Evolutionary conservation across 73 alveolate species (phyloP).

Genomic region (Breviolum minutum): DNA sequence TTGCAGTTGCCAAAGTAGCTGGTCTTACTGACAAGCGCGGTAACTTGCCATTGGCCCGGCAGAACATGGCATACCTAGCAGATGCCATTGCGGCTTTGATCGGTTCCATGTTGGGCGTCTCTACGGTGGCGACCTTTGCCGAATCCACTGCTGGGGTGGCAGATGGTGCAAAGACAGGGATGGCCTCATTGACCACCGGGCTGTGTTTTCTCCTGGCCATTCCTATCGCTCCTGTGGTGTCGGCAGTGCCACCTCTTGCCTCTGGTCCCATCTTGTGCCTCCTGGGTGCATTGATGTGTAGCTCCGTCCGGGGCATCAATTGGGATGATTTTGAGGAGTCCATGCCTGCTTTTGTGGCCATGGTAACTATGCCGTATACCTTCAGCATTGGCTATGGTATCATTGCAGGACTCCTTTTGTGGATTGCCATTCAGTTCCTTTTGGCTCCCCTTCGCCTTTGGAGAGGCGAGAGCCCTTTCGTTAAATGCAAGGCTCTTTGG

Average conservation of each 20-base stretch:
- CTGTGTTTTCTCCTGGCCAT: constrained; percentile 73
- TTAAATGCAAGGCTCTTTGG: constrained; percentile 8
- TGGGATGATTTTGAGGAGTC: constrained; percentile 78
- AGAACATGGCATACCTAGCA: constrained; percentile 64
- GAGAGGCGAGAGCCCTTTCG: neutral
- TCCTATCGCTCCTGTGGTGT: constrained; percentile 72
- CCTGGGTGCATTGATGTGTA: constrained; percentile 84
- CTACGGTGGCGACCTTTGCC: constrained; percentile 75
- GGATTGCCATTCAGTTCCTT: constrained; percentile 53
- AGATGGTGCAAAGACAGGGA: constrained; percentile 52
- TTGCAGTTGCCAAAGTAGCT: constrained; percentile 61
- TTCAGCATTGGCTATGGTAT: constrained; percentile 83
- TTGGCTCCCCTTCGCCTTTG: constrained; percentile 26
- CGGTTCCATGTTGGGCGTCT: constrained; percentile 67
- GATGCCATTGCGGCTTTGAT: constrained; percentile 42
- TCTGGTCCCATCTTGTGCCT: constrained; percentile 75
- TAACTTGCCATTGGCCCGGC: constrained; percentile 80
- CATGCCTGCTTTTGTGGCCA: constrained; percentile 66
- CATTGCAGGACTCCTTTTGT: constrained; percentile 20
- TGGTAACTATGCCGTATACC: constrained; percentile 65
- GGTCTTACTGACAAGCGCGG: constrained; percentile 88
- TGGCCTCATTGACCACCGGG: constrained; percentile 69
- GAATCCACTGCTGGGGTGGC: constrained; percentile 81
- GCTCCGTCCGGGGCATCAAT: constrained; percentile 45
- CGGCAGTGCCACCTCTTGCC: constrained; percentile 74